These are phyloP conservation scores for Oleoguttula mirabilis DNA, from an alignment of 495 filamentous ascomycete genomes.

Conservation along the genomic window DNA sequence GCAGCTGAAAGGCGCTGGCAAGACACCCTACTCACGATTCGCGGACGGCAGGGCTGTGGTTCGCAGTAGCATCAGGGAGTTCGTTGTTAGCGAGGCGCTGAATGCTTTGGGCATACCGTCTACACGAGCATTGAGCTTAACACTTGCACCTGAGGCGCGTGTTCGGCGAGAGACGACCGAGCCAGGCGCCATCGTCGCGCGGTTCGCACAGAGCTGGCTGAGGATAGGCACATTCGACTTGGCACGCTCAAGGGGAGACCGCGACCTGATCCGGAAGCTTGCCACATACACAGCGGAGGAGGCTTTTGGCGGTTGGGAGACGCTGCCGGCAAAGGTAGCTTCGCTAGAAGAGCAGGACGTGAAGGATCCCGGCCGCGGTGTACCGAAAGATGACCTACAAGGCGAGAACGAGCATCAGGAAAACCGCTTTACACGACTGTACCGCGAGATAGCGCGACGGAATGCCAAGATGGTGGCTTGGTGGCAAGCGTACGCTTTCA, in stretches of 20 bases:
- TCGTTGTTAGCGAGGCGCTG: conserved; percentile 70
- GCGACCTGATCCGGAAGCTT: conserved; percentile 55
- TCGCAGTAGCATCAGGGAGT: conserved; percentile 83
- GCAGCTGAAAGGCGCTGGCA: conserved; percentile 86
- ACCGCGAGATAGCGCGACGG: conserved; percentile 71
- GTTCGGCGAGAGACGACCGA: conserved; percentile 76
- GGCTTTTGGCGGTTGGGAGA: conserved; percentile 74
- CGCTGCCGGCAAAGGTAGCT: conserved; percentile 48
- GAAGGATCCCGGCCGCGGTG: conserved; percentile 35
- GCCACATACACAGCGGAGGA: conserved; percentile 75
- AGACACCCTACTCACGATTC: conserved; percentile 89
- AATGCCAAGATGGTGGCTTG: conserved; percentile 83
- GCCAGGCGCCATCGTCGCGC: conserved; percentile 80
- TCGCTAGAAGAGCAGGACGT: conserved; percentile 29
- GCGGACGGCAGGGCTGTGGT: conserved; percentile 96
- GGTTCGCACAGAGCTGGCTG: conserved; percentile 87
- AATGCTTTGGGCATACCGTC: conserved; percentile 75
- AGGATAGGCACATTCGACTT: conserved; percentile 93
- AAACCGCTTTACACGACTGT: conserved; percentile 77
- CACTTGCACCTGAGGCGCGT: conserved; percentile 54
- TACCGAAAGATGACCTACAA: conserved; percentile 47
- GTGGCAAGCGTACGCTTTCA: conserved; percentile 97
- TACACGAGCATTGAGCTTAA: conserved; percentile 75
- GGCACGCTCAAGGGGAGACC: conserved; percentile 65
- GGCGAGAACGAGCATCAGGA: conserved; percentile 41